Percentiles rank a stretch among this genome's conserved stretches.
Evolutionary conservation across 495 filamentous ascomycete species (phyloP).

Genomic region (Penicilliopsis zonata): DNA sequence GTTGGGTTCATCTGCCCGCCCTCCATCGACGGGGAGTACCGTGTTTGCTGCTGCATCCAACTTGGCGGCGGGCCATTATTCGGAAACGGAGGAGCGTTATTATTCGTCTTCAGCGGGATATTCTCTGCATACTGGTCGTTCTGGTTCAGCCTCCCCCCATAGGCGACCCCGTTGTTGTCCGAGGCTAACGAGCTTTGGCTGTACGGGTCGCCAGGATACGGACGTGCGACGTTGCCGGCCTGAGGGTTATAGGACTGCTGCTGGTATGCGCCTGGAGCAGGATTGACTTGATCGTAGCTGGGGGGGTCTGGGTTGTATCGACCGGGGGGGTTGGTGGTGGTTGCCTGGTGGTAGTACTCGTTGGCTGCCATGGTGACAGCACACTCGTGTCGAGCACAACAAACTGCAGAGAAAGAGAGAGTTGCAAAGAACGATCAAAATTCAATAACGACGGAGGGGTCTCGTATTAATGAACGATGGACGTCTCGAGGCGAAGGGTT

Average conservation of each 20-base stretch:
- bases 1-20: conserved; percentile 11
- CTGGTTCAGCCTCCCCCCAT: conserved; percentile 22
- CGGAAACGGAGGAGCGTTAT: conserved; percentile 5
- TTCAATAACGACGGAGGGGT: too few species aligned
- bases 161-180: conserved; percentile 19
- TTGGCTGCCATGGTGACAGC: conserved; percentile 61
- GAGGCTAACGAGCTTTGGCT: conserved; percentile 30
- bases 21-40: conserved; percentile 21
- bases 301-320: conserved; percentile 27
- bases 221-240: conserved; percentile 14
- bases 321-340: too few species aligned
- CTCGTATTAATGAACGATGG: too few species aligned
- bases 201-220: conserved; percentile 21
- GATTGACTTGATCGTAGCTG: conserved; percentile 29
- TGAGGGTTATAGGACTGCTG: conserved; percentile 10
- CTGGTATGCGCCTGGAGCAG: conserved; percentile 15
- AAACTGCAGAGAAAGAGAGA: neutral
- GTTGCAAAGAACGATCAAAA: too few species aligned
- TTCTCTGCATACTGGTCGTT: conserved; percentile 37
- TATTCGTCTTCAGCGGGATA: conserved; percentile 34
- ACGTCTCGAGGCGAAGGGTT: too few species aligned
- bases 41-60: conserved; percentile 33
- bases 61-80: conserved; percentile 7
- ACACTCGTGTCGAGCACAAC: neutral
- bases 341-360: conserved; percentile 58